Percentiles rank a stretch among this genome's conserved stretches.
Conservation (phyloP, 192 early-diverging fungal genomes). For the Geranomyces variabilis region DNA sequence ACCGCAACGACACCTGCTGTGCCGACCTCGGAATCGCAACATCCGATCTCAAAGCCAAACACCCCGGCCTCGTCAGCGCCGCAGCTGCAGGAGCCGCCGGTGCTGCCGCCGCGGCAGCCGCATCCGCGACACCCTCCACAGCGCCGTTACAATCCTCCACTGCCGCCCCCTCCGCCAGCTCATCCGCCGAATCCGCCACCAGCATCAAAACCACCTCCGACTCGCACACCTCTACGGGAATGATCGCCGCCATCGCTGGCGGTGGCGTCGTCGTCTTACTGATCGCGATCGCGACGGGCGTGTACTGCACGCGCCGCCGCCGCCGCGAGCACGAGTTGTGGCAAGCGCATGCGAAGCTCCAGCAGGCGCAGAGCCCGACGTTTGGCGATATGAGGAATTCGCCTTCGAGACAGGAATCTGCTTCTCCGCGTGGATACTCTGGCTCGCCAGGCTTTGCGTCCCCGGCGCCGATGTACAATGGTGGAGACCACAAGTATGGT, state of each 20-base stretch:
- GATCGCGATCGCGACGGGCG: background rate
- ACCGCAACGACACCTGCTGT: background rate
- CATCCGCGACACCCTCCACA: background rate
- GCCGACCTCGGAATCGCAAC: background rate
- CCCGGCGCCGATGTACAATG: too few species aligned
- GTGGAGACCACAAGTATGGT: too few species aligned
- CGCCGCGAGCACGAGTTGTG: slow-evolving; percentile 13
- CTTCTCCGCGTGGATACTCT: too few species aligned
- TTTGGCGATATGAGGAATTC: background rate
- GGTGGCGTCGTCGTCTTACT: background rate
- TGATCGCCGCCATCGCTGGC: slow-evolving; percentile 1
- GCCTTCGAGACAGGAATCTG: too few species aligned
- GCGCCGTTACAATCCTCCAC: background rate
- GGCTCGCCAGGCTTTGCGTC: too few species aligned
- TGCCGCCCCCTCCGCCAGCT: background rate
- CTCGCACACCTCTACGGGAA: background rate
- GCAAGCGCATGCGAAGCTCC: slow-evolving; percentile 18
- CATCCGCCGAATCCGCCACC: background rate
- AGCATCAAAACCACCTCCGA: background rate
- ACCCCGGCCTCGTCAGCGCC: background rate
- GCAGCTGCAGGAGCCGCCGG: background rate
- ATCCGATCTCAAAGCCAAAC: background rate
- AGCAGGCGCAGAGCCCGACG: slow-evolving; percentile 1
- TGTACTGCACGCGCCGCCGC: slow-evolving; percentile 1
- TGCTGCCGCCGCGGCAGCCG: background rate